phyloP scores from a whole-genome alignment of 2,329 filamentous ascomycete species.

The Colletotrichum australisinense region DNA sequence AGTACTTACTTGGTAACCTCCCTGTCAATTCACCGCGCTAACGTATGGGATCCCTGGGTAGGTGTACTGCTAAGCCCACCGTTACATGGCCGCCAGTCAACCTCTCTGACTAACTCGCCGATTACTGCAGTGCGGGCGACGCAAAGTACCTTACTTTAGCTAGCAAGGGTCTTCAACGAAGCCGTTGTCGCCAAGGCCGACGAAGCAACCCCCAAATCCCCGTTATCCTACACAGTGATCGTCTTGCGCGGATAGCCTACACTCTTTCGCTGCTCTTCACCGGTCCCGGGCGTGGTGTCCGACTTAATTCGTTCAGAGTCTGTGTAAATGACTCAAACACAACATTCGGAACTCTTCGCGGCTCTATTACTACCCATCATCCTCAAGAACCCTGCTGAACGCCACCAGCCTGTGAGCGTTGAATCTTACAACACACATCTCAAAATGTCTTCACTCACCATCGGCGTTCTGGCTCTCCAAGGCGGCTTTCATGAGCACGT shows the following conservation, averaged over 20 bases:
- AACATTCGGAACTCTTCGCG: background rate
- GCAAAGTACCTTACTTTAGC: background rate
- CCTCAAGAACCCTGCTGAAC: background rate
- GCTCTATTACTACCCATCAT: background rate
- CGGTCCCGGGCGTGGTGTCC: background rate
- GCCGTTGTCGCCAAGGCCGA: constrained; percentile 16
- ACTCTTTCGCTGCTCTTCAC: background rate
- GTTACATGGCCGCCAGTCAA: background rate
- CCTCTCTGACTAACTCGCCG: background rate
- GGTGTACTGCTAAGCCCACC: background rate
- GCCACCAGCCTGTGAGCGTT: background rate
- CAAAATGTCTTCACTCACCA: constrained; percentile 49
- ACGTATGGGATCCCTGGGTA: too few species aligned
- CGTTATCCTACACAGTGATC: background rate
- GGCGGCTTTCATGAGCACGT: constrained; percentile 94
- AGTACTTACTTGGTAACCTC: too few species aligned
- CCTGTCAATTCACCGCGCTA: too few species aligned
- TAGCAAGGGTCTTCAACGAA: constrained; percentile 17
- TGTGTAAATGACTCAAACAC: constrained; percentile 21
- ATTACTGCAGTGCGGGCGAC: background rate
- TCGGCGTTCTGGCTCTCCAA: constrained; percentile 81
- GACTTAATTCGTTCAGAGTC: background rate
- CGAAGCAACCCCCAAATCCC: background rate
- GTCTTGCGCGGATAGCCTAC: background rate
- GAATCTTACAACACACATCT: background rate